These are phyloP conservation scores for Chrysosporium queenslandicum DNA, from an alignment of 2,329 filamentous ascomycete genomes.

Conservation along the genomic window DNA sequence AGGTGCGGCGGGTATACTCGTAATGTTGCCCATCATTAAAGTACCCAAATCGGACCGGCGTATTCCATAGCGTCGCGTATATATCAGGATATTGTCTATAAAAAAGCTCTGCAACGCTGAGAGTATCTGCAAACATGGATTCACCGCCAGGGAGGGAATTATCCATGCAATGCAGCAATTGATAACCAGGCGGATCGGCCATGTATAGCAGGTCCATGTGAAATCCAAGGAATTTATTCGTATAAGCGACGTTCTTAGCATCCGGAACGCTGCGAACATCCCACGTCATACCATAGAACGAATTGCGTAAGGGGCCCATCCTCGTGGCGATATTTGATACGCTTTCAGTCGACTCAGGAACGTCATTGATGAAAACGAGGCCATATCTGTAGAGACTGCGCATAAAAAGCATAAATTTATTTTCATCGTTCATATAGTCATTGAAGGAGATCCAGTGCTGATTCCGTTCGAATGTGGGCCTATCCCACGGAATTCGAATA, in stretches of 20 bases:
- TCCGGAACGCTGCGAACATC: slow-evolving; percentile 72
- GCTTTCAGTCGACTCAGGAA: slow-evolving; percentile 57
- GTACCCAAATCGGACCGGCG: slow-evolving; percentile 56
- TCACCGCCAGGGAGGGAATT: slow-evolving; percentile 72
- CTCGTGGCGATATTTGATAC: slow-evolving; percentile 59
- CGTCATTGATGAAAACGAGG: slow-evolving; percentile 63
- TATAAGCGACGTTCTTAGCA: slow-evolving; percentile 89
- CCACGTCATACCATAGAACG: slow-evolving; percentile 87
- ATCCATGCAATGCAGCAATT: slow-evolving; percentile 79
- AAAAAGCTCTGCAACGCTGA: slow-evolving; percentile 45
- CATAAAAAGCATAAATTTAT: slow-evolving; percentile 52
- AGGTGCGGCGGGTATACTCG: slow-evolving; percentile 46
- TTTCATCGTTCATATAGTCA: slow-evolving; percentile 56
- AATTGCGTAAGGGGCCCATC: slow-evolving; percentile 70
- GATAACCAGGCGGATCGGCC: slow-evolving; percentile 64
- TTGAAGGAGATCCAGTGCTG: slow-evolving; percentile 54
- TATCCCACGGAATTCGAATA: slow-evolving; percentile 7
- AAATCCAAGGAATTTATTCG: slow-evolving; percentile 66
- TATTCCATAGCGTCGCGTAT: slow-evolving; percentile 33
- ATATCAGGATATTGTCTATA: not conserved
- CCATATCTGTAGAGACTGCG: slow-evolving; percentile 56
- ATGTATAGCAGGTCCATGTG: slow-evolving; percentile 94
- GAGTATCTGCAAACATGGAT: slow-evolving; percentile 74
- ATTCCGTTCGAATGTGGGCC: slow-evolving; percentile 34
- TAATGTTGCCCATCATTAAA: slow-evolving; percentile 56